Evolutionary conservation across 129 eudicot species (phyloP).

Genomic region (sunflower (Helianthus annuus)): DNA sequence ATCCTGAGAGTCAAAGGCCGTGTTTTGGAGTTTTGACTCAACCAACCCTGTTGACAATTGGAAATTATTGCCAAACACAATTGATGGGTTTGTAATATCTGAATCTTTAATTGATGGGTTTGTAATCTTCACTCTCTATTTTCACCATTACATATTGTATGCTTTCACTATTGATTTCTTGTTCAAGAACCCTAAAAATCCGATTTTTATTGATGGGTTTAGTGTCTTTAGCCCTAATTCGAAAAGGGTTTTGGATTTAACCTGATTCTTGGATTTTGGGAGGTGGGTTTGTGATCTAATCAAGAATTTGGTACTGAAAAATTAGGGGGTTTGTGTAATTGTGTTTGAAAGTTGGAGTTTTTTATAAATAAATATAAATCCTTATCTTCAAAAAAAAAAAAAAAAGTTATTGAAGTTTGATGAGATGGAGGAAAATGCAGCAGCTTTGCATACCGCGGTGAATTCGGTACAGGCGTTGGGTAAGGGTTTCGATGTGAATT

Average conservation of each 20-base stretch:
- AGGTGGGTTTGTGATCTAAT: slow-evolving; percentile 7
- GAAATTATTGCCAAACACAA: slow-evolving; percentile 22
- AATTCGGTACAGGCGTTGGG: slow-evolving; percentile 87
- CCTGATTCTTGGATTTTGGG: slow-evolving; percentile 6
- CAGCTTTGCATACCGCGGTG: slow-evolving; percentile 87
- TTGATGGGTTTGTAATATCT: slow-evolving; percentile 11
- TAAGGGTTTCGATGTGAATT: slow-evolving; percentile 93
- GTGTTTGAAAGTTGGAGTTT: slow-evolving; percentile 4
- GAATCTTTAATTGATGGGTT: slow-evolving; percentile 11
- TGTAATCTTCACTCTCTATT: slow-evolving; percentile 23
- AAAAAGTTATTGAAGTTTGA: slow-evolving; percentile 26
- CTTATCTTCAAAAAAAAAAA: too few species aligned
- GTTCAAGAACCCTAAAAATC: slow-evolving; percentile 28
- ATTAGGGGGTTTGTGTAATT: slow-evolving; percentile 11
- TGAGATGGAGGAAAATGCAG: slow-evolving; percentile 92
- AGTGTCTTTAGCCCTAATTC: slow-evolving; percentile 18
- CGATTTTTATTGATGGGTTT: neutral
- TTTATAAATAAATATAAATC: too few species aligned
- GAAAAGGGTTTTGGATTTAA: slow-evolving; percentile 18
- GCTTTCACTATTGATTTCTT: slow-evolving; percentile 10
- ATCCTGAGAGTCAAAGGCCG: slow-evolving; percentile 31
- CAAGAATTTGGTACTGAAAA: neutral
- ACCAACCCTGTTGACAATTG: slow-evolving; percentile 8
- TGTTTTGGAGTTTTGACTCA: slow-evolving; percentile 28
- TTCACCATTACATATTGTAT: slow-evolving; percentile 6